Percentiles rank a stretch among this genome's conserved stretches.
Evolutionary conservation across 2,329 filamentous ascomycete genomes (phyloP).

Genomic region (Cercospora nicotianae): DNA sequence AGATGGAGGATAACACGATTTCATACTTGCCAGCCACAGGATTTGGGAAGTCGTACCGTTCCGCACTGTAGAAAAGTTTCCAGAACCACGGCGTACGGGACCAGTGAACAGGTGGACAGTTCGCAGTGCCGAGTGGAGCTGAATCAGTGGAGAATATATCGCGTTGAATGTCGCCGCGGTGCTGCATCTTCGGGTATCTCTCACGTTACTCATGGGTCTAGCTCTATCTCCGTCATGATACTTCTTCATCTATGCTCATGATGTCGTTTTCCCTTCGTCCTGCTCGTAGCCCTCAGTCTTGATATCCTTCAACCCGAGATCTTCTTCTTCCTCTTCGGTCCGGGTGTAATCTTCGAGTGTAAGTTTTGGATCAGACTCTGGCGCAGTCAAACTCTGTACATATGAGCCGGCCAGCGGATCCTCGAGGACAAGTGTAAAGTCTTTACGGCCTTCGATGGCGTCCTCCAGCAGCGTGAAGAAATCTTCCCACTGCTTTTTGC

Average conservation of each 20-base stretch:
- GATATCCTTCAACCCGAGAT: conserved; percentile 88
- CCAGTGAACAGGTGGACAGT: background rate
- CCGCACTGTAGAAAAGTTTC: background rate
- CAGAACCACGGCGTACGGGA: background rate
- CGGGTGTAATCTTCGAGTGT: conserved; percentile 78
- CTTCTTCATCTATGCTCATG: background rate
- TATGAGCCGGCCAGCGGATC: conserved; percentile 93
- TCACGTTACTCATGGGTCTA: conserved; percentile 2
- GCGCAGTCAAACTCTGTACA: conserved; percentile 79
- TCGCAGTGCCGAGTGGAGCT: background rate
- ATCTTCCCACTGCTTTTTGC: conserved; percentile 70
- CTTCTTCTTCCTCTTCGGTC: conserved; percentile 90
- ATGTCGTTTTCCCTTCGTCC: conserved; percentile 23
- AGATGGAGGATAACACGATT: background rate
- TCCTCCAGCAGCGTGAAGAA: conserved; percentile 78
- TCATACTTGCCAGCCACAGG: background rate
- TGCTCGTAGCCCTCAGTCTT: conserved; percentile 80
- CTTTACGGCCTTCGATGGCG: conserved; percentile 76
- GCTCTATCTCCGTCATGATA: background rate
- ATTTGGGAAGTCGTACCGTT: background rate
- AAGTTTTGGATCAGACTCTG: conserved; percentile 82
- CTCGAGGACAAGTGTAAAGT: conserved; percentile 79
- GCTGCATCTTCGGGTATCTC: conserved; percentile 2
- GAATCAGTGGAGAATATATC: background rate
- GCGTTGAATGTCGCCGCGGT: background rate